Evolutionary conservation across 2,329 filamentous ascomycete genomes (phyloP), one percentile per base, ranked within the genome.

Genomic region (Parasarocladium wereldwijsianum): DNA sequence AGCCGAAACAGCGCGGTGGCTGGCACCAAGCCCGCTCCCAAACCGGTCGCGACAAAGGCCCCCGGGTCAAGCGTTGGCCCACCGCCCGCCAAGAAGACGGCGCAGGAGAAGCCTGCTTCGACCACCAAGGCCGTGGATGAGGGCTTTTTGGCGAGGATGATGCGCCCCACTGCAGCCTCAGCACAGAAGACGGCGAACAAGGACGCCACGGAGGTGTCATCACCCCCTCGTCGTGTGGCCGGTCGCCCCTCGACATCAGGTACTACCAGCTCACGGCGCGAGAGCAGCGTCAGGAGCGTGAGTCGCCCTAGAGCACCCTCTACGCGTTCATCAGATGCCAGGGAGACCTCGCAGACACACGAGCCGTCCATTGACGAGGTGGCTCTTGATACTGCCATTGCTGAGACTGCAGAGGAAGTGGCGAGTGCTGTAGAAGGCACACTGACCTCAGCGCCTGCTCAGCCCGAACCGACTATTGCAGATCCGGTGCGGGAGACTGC

Each of bases 141-240:
- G 39, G 54, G 71, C 10, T 86, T 86, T 52, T 55, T 86, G 16
- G 78, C 77, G n/a, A 70, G 80, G 31, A 84, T 86, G 79, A 85
- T 77, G 71, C 63, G 79, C 23, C 80, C 80, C 3, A 86, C 80
- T 0, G 68, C 76, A 25, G 61, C 70, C 26, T 82, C 75, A 5
- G 65, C 75, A 7, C 74, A 63, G 38, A 84, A 82, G 54, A 66
- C 67, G 0, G 58, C 68, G 3, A 76, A 81, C 5, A 83, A 80
- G 53, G 48, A 47, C 1, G 53, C 60, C 2, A 38, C 53, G 0
- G 66, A 66, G 1, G n/a, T n/a, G n/a, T n/a, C n/a, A n/a, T n/a
- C n/a, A n/a, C 65, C 67, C 3, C 65, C 66, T 0, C 54, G 57
- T 33, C 18, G 24, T 13, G 19, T 30, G 16, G 32, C 36, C 7